Base-by-base conservation (phyloP, 768 basidiomycete genomes). In the Boletus insuetus region DNA sequence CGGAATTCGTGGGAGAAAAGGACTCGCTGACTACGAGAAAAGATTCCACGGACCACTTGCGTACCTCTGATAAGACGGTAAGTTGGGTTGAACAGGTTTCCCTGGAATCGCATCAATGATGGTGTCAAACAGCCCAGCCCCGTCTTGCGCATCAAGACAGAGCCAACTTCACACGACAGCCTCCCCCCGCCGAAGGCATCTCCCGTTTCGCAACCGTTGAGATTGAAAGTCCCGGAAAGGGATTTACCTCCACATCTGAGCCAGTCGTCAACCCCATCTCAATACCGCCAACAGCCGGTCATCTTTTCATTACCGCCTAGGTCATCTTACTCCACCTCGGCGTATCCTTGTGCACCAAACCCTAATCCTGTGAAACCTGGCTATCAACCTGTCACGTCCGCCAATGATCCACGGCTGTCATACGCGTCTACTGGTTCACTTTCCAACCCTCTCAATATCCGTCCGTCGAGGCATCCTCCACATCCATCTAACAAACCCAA, bases 381-480 rank as follows among this genome's bases (percentile, higher is more conserved):
- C 44, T 70, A 72, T 55, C 58, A 60, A 20, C 66, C 65, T 22
- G 31, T 71, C 45, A 70, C 49, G 13, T 69, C 71, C 19, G 64
- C 70, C 16, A 68, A 34, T 31, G 69, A 70, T 42, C 60, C 61
- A 24, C 64, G 66, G 3, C 51, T 78, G 22, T 74, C 73, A 2
- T 74, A 73, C 55, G 74, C 78, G 34, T 62, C 75, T n/a, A 60
- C 70, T 8, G 77, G 76, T 12, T 74, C 80, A 10, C 64, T 74
- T 24, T 76, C 73, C 0, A 86, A 86, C 63, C 82, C 83, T 22
- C 66, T 85, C 39, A 75, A 73, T 45, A 85, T 86, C 50, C 73
- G 76, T 24, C 81, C 84, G 14, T 80, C 83, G 14, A 61, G 64
- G 46, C 48, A 45, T 32, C 46, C 55, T n/a, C 69, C 53, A 8